Evolutionary conservation across 495 filamentous ascomycete genomes (phyloP), one percentile per base, ranked within the genome.

Genomic region (Aspergillus panamensis): DNA sequence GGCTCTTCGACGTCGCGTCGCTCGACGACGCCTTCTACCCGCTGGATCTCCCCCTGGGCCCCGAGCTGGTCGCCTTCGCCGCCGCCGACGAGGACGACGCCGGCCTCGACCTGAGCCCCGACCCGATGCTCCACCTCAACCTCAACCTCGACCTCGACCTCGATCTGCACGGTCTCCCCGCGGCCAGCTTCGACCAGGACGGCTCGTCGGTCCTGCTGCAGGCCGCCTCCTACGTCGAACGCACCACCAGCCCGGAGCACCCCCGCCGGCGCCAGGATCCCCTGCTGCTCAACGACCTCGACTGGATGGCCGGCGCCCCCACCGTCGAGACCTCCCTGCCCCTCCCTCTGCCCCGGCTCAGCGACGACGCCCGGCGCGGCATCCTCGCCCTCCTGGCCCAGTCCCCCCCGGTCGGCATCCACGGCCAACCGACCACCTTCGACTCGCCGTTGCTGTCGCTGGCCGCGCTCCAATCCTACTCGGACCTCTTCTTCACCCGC

Each of bases 401-500:
- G 16, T 63, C 75, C 25, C 71, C 71, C 8, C 74, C 78, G 0
- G 62, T 69, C 13, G 66, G 59, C 0, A 73, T 77, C 7, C 70
- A 78, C 54, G 77, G 76, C 12, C 62, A 72, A 19, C 61, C 66
- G 5, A 73, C 78, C 30, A 69, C 69, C 16, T 53, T 69, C 17
- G 69, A 77, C 43, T 77, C 82, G 29, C 76, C 78, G 9, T 59
- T 84, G 2, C 69, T 84, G 37, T 75, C 72, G 4, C 67, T 79
- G 5, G 50, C 62, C 6, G 67, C 76, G 0, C 65, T 84, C 25
- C 82, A 83, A 55, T 65, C 62, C 20, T 83, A 81, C 59, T 73
- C 70, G 33, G 78, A 85, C 55, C 65, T 84, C 25, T 84, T 77
- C 64, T 84, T 84, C 54, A 72, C 66, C 8, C 78, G 75, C 9